Evolutionary conservation across 441 rosid species (phyloP).

Genomic region (Sinapis alba): DNA sequence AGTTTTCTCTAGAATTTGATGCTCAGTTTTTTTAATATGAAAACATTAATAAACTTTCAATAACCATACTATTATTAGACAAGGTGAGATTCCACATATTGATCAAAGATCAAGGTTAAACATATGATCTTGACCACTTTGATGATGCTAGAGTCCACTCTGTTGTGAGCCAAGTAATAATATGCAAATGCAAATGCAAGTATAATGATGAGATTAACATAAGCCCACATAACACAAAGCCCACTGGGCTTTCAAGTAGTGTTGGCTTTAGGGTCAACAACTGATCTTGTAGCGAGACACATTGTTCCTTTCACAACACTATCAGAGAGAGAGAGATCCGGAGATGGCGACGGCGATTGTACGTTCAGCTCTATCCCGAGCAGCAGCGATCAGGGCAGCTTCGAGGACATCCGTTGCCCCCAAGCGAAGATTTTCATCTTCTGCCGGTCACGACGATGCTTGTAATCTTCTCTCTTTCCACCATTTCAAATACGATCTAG

Average conservation of each 20-base stretch:
- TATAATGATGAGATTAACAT: not conserved
- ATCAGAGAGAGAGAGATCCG: not conserved
- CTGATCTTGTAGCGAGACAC: not conserved
- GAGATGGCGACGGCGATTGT: constrained; percentile 69
- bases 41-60: no score
- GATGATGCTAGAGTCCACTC: not conserved
- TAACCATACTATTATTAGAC: not conserved
- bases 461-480: constrained; percentile 41
- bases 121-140: not conserved
- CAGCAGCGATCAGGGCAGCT: constrained; percentile 57
- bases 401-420: constrained; percentile 56
- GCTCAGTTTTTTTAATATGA: no score
- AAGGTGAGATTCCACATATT: not conserved
- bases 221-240: not conserved
- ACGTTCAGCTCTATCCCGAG: constrained; percentile 73
- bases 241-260: not conserved
- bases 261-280: not conserved
- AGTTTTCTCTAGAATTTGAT: not conserved
- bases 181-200: not conserved
- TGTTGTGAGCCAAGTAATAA: not conserved
- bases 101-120: not conserved
- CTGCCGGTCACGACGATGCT: constrained; percentile 79
- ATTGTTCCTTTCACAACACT: not conserved
- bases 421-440: constrained; percentile 69
- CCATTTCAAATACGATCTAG: constrained; percentile 17